phyloP scores from a whole-genome alignment of 2,329 filamentous ascomycete genomes.

The Sporothrix protearum region DNA sequence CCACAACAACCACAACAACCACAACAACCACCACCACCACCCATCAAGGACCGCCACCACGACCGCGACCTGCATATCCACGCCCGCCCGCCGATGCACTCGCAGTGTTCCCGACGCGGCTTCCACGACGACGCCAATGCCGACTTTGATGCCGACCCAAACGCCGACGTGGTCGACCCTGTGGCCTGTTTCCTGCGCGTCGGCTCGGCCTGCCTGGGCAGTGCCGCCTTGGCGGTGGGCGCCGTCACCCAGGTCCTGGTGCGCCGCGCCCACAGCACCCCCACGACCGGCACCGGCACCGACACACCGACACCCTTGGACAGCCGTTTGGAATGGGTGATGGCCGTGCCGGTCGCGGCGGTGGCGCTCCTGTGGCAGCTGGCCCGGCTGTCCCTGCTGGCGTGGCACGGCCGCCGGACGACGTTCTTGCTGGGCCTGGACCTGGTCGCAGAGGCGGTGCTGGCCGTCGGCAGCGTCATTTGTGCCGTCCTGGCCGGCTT shows the following conservation, averaged over 20 bases:
- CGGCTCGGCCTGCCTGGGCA: conserved; percentile 20
- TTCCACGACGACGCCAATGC: not conserved
- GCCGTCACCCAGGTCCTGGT: conserved; percentile 22
- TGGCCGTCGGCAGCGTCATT: conserved; percentile 24
- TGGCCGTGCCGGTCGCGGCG: conserved; percentile 22
- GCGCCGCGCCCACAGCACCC: conserved; percentile 3
- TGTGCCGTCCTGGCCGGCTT: conserved; percentile 27
- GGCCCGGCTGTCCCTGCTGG: conserved; percentile 5
- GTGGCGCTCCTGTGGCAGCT: conserved; percentile 25
- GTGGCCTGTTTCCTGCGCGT: conserved; percentile 23
- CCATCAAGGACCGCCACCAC: not conserved
- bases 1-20: not conserved
- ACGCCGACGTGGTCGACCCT: conserved; percentile 11
- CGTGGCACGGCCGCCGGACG: not conserved
- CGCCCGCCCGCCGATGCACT: conserved; percentile 14
- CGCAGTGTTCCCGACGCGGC: not conserved
- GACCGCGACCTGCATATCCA: conserved; percentile 17
- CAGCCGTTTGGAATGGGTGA: conserved; percentile 22
- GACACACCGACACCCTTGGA: conserved; percentile 23
- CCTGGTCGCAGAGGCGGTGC: conserved; percentile 11
- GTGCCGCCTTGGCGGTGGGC: conserved; percentile 19
- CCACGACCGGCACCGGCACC: not conserved
- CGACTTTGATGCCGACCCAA: not conserved
- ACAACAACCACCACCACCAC: not conserved
- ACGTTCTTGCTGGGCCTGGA: not conserved